These are phyloP conservation scores for Thelephora aurantiotincta DNA, from an alignment of 768 basidiomycete species.

Conservation along the genomic window DNA sequence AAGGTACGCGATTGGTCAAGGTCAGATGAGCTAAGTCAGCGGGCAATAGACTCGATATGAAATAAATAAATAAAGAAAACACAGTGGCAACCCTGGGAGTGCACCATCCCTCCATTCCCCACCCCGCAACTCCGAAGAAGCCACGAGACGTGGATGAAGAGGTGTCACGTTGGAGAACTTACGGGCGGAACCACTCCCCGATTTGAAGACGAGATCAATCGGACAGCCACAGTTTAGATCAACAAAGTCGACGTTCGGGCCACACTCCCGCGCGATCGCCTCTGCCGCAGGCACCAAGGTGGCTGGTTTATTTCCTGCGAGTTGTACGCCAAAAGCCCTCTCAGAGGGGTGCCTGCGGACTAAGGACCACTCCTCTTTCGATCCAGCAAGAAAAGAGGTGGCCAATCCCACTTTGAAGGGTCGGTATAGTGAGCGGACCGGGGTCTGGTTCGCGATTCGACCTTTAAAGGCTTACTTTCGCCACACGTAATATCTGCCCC, in stretches of 20 bases:
- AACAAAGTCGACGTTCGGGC: constrained; percentile 68
- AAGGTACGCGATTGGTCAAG: not conserved
- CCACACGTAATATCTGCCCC: constrained; percentile 94
- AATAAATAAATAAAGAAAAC: too few relatives aligned
- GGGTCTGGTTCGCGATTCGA: not conserved
- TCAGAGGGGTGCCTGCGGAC: constrained; percentile 84
- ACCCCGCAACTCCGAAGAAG: not conserved
- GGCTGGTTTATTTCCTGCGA: constrained; percentile 80
- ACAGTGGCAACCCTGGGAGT: too few relatives aligned
- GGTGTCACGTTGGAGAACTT: constrained; percentile 18
- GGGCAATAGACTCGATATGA: not conserved
- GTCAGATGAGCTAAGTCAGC: not conserved
- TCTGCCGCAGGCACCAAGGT: constrained; percentile 75
- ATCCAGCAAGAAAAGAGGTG: constrained; percentile 74
- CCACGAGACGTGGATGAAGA: not conserved
- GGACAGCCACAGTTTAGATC: constrained; percentile 97
- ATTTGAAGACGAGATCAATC: constrained; percentile 89
- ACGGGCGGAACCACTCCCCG: constrained; percentile 85
- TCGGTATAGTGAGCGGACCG: not conserved
- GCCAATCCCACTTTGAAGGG: constrained; percentile 73
- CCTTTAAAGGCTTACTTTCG: constrained; percentile 44
- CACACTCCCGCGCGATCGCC: constrained; percentile 55
- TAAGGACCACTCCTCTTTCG: constrained; percentile 91
- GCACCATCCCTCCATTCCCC: too few relatives aligned
- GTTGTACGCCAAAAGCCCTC: constrained; percentile 76